These are phyloP conservation scores for Scheffersomyces parashehatae DNA, from an alignment of 1,139 yeast species.

Conservation along the genomic window DNA sequence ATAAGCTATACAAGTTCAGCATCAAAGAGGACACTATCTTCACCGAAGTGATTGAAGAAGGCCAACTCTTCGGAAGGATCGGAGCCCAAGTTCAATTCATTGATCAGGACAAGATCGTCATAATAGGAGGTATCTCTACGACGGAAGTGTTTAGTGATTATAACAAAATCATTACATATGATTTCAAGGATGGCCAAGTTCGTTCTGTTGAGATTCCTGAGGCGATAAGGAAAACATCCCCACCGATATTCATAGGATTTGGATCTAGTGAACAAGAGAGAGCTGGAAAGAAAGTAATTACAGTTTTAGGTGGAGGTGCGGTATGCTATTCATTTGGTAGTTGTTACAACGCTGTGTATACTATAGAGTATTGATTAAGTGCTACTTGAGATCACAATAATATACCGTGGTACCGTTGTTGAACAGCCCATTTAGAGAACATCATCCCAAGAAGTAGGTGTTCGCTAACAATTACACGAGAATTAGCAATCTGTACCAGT, in stretches of 20 bases:
- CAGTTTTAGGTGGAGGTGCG: conserved; percentile 71
- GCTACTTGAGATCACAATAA: too few relatives aligned
- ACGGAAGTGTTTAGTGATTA: conserved; percentile 33
- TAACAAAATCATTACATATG: conserved; percentile 38
- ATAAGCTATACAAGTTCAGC: conserved; percentile 33
- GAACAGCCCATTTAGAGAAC: neutral
- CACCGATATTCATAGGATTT: conserved; percentile 66
- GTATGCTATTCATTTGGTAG: conserved; percentile 86
- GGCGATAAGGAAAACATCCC: conserved; percentile 32
- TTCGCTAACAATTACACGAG: too few relatives aligned
- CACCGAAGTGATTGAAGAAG: conserved; percentile 5
- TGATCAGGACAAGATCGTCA: conserved; percentile 29
- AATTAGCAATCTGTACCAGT: too few relatives aligned
- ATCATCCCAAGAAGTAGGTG: conserved; percentile 1
- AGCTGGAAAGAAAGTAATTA: conserved; percentile 7
- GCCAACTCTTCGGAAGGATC: conserved; percentile 40
- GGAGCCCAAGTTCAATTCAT: conserved; percentile 41
- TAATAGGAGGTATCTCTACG: conserved; percentile 65
- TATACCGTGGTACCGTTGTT: neutral
- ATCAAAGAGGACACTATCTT: conserved; percentile 15
- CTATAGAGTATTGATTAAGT: neutral
- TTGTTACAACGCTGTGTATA: conserved; percentile 46
- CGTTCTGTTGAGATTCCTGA: conserved; percentile 29
- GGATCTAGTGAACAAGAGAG: conserved; percentile 29
- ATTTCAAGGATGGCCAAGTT: conserved; percentile 20